Evolutionary conservation across 225 moss, liverwort and hornwort genomes (phyloP), one percentile per base, ranked within the genome.

Genomic region (Physcomitrellopsis africana): DNA sequence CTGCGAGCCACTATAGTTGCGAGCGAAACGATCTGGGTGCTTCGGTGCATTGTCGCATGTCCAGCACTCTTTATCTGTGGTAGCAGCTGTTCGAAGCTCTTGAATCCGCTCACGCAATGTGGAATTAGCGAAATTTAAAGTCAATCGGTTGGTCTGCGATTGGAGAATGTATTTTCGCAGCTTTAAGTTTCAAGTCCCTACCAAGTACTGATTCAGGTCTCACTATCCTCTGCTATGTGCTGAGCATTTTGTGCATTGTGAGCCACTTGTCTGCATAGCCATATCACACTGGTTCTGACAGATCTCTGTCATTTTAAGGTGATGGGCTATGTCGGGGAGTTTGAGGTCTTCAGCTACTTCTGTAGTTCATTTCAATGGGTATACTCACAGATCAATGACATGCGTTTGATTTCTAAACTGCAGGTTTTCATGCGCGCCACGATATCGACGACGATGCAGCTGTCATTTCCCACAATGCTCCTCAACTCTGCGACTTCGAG

Each of bases 341-440:
- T 60, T 27, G 46, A 60, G 11, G n/a, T n/a, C n/a, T 7, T 26
- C 46, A 27, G 47, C 27, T 60, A 18, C 15, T 37, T 27, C n/a
- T 49, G 68, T 7, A 54, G 2, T 29, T 29, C 29, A 29, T 4
- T 29, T 29, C 4, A 29, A 29, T 29, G 29, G 29, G 29, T 20
- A 3, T n/a, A 17, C 17, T 17, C 12, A 19, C 37, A 20, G 16
- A 44, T 62, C 58, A 18, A 54, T 55, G 24, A 46, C 47, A 19
- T 65, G 65, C 23, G 20, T 68, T 20, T 63, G 60, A n/a, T 18
- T 75, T 41, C 11, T 26, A 44, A 52, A 47, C 14, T 81, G 73
- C 79, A 88, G 88, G 83, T 83, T 74, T 83, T 81, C 44, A 81
- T 83, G 81, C 81, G 80, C 74, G 76, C 83, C 60, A 81, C 81